These are phyloP conservation scores for Alopecurus myosuroides DNA, from an alignment of 176 grass and related monocot genomes.

Conservation along the genomic window DNA sequence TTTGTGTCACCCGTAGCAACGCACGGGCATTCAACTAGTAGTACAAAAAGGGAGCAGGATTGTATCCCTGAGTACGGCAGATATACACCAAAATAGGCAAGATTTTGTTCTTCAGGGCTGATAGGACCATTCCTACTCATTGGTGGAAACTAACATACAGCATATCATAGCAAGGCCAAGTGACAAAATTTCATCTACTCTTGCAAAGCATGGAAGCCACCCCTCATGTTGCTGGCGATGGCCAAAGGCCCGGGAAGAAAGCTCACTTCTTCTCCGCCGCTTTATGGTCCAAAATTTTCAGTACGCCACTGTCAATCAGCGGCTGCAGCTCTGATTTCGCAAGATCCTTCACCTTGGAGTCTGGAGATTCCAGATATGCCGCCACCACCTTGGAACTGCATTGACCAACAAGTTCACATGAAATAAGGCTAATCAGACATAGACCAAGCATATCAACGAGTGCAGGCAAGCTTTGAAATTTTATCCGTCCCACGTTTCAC, in stretches of 20 bases:
- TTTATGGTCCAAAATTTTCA: slow-evolving; percentile 53
- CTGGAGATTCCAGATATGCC: slow-evolving; percentile 73
- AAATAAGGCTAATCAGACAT: neutral
- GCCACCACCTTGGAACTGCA: slow-evolving; percentile 76
- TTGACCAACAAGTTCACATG: neutral
- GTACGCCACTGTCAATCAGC: slow-evolving; percentile 55
- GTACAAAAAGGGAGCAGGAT: neutral
- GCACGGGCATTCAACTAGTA: too few species aligned
- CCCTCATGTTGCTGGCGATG: neutral
- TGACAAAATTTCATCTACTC: neutral
- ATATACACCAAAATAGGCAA: neutral
- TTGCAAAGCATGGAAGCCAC: neutral
- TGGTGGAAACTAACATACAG: neutral
- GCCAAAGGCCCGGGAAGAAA: neutral
- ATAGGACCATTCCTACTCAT: neutral
- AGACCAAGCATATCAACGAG: neutral
- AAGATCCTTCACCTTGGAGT: slow-evolving; percentile 44
- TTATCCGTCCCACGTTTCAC: neutral
- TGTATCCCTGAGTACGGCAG: neutral
- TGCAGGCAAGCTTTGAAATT: neutral
- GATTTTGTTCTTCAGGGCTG: neutral
- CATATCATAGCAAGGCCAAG: neutral
- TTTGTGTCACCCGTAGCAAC: too few species aligned
- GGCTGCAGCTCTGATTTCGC: slow-evolving; percentile 58
- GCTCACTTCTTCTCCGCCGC: slow-evolving; percentile 36